Conservation (phyloP, 2,329 filamentous ascomycete genomes). For the Diaporthe sp. region DNA sequence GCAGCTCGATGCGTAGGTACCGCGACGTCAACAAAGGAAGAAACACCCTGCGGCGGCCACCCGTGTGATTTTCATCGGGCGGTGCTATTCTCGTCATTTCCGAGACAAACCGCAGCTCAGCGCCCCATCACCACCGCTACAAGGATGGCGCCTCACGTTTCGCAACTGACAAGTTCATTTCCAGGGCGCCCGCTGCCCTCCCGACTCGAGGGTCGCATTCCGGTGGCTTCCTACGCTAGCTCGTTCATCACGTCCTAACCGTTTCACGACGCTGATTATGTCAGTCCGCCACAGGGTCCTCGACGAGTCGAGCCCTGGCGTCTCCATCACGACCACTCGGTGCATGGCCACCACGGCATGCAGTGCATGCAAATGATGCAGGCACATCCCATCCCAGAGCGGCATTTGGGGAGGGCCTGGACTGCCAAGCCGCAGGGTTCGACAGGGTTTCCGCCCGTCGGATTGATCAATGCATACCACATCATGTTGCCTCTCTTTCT, state of each 20-base stretch:
- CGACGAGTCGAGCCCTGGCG: neutral
- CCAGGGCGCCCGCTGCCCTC: neutral
- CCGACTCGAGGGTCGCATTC: neutral
- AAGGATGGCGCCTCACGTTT: slow-evolving; percentile 15
- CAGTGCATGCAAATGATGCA: slow-evolving; percentile 8
- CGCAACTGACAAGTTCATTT: neutral
- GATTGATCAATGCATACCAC: neutral
- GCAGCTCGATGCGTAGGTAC: neutral
- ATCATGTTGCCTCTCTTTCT: neutral
- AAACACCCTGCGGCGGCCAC: slow-evolving; percentile 24
- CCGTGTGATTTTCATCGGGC: slow-evolving; percentile 24
- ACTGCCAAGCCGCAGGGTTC: slow-evolving; percentile 29
- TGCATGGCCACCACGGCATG: slow-evolving; percentile 14
- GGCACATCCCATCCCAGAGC: slow-evolving; percentile 26
- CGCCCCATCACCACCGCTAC: slow-evolving; percentile 8
- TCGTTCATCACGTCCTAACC: neutral
- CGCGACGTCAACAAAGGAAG: slow-evolving; percentile 8
- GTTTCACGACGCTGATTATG: slow-evolving; percentile 8
- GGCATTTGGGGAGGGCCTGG: slow-evolving; percentile 30
- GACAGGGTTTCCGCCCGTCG: neutral
- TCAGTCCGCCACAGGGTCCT: neutral
- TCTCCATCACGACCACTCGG: neutral
- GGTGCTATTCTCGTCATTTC: slow-evolving; percentile 30
- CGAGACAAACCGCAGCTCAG: slow-evolving; percentile 24
- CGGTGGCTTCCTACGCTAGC: slow-evolving; percentile 18